These are phyloP conservation scores for Mesotaenium endlicherianum DNA, from an alignment of 139 green algal species.

Conservation along the genomic window DNA sequence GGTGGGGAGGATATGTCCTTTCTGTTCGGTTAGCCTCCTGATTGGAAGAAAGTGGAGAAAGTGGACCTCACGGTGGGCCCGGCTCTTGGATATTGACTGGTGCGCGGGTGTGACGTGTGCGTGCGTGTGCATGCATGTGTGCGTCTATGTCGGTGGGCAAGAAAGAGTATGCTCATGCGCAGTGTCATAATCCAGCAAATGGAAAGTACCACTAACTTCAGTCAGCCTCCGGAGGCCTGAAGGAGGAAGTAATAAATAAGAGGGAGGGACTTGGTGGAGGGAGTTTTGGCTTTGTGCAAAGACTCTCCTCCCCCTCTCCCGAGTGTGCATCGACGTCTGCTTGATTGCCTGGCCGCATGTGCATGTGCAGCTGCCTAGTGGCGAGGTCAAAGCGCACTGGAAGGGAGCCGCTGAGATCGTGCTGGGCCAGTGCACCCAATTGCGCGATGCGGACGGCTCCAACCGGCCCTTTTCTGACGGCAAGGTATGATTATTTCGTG, in stretches of 20 bases:
- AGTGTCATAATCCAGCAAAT: too few relatives aligned
- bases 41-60: neutral
- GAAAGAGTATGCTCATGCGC: too few relatives aligned
- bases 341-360: neutral
- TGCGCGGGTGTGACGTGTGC: too few relatives aligned
- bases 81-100: neutral
- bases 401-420: conserved; percentile 95
- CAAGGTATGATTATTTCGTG: too few relatives aligned
- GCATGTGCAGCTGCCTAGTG: conserved; percentile 15
- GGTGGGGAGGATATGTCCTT: neutral
- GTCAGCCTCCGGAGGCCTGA: too few relatives aligned
- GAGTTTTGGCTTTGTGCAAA: neutral
- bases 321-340: neutral
- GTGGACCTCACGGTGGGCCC: neutral
- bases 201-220: too few relatives aligned
- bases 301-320: neutral
- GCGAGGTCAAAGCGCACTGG: conserved; percentile 77
- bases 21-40: neutral
- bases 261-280: too few relatives aligned
- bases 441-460: neutral
- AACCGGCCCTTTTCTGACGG: too few relatives aligned
- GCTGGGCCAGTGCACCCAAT: conserved; percentile 66
- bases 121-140: too few relatives aligned
- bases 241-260: too few relatives aligned
- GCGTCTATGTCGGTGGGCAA: too few relatives aligned